Evolutionary conservation across 1,284 basidiomycete species (phyloP).

Genomic region (Naganishia sp.): DNA sequence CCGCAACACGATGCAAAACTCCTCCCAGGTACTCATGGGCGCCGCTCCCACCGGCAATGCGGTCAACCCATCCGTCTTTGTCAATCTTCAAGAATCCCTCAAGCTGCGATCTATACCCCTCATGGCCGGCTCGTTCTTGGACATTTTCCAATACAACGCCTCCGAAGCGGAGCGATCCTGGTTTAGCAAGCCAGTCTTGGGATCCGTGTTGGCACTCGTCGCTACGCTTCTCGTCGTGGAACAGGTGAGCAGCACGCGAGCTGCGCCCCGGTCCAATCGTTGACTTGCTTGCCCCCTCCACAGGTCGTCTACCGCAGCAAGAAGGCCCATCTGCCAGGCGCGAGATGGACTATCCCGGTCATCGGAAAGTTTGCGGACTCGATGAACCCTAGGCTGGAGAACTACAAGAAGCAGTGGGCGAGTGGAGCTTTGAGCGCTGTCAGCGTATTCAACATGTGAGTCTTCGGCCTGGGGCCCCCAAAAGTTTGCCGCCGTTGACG

Average conservation of each 20-base stretch:
- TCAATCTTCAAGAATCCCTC: conserved; percentile 18
- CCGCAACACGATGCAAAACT: conserved; percentile 13
- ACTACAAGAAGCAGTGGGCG: conserved; percentile 86
- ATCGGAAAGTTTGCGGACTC: conserved; percentile 93
- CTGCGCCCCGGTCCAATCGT: background rate
- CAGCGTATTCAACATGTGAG: conserved; percentile 94
- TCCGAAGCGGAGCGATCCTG: conserved; percentile 8
- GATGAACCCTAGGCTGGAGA: conserved; percentile 80
- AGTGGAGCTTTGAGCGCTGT: conserved; percentile 79
- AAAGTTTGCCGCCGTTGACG: background rate
- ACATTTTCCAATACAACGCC: background rate
- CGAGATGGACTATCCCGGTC: conserved; percentile 86
- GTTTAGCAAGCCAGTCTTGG: conserved; percentile 48
- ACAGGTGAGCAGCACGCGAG: conserved; percentile 34
- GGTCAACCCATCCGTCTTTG: conserved; percentile 11
- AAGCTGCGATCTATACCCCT: conserved; percentile 6
- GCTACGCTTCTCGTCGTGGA: conserved; percentile 52
- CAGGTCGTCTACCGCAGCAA: conserved; percentile 83
- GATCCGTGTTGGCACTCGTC: conserved; percentile 48
- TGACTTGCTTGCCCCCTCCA: background rate
- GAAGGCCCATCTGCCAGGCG: conserved; percentile 82
- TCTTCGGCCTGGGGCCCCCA: conserved; percentile 35
- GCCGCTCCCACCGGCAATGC: conserved; percentile 12
- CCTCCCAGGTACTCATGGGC: conserved; percentile 19
- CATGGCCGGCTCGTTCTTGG: conserved; percentile 1